These are phyloP conservation scores for Colletotrichum musicola DNA, from an alignment of 2,329 filamentous ascomycete genomes.

Conservation along the genomic window DNA sequence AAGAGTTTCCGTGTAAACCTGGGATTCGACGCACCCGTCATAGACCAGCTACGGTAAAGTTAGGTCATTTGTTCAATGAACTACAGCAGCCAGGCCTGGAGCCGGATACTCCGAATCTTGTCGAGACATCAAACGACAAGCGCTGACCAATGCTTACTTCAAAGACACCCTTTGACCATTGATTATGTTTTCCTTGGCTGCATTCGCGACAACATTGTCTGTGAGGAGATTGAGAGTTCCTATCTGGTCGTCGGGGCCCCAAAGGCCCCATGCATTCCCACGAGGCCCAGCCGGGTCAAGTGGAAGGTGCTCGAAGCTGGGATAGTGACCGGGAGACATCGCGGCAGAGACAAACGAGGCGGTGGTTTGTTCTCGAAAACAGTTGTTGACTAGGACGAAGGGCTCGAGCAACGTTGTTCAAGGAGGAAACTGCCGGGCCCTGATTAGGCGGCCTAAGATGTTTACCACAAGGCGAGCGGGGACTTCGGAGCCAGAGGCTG, in stretches of 20 bases:
- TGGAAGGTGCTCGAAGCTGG: slow-evolving; percentile 52
- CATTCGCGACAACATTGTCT: slow-evolving; percentile 10
- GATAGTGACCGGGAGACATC: background rate
- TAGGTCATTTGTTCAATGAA: too few relatives aligned
- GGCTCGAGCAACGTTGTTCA: too few relatives aligned
- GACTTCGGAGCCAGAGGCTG: too few relatives aligned
- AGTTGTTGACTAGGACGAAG: too few relatives aligned
- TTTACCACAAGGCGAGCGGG: too few relatives aligned
- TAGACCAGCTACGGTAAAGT: slow-evolving; percentile 27
- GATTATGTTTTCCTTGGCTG: slow-evolving; percentile 27
- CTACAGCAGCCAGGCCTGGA: background rate
- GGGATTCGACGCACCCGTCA: slow-evolving; percentile 41
- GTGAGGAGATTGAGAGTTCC: slow-evolving; percentile 69
- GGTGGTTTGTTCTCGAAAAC: too few relatives aligned
- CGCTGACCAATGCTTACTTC: slow-evolving; percentile 22
- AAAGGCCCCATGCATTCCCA: slow-evolving; percentile 69
- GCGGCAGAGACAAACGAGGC: background rate
- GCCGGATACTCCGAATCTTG: background rate
- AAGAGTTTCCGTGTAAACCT: slow-evolving; percentile 42
- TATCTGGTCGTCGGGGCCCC: slow-evolving; percentile 62
- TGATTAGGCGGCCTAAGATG: too few relatives aligned
- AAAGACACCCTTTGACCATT: slow-evolving; percentile 34
- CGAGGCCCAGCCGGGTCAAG: slow-evolving; percentile 61
- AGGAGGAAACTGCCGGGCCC: too few relatives aligned
- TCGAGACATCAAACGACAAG: background rate